Evolutionary conservation across 2,329 filamentous ascomycete species (phyloP).

Genomic region (Ceratocystis destructans): DNA sequence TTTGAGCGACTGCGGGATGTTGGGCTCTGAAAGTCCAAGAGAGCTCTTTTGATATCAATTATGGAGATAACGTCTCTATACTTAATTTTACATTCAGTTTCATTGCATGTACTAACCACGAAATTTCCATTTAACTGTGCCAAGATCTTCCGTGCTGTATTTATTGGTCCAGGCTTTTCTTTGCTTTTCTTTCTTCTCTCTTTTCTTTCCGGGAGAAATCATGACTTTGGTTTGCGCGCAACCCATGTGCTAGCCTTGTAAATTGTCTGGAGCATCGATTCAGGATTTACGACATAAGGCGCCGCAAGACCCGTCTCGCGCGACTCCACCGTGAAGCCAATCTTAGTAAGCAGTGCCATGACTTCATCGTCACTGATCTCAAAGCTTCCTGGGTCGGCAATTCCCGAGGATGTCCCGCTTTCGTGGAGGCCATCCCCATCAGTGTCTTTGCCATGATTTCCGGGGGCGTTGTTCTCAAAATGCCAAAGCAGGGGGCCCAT

Average conservation of each 20-base stretch:
- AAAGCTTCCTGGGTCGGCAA: conserved; percentile 78
- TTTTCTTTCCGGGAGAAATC: conserved; percentile 11
- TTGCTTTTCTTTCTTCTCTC: background rate
- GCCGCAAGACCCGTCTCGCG: conserved; percentile 47
- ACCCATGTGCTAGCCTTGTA: conserved; percentile 79
- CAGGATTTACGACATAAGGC: conserved; percentile 74
- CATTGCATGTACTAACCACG: background rate
- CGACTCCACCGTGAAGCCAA: conserved; percentile 64
- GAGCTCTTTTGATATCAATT: background rate
- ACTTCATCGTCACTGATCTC: conserved; percentile 88
- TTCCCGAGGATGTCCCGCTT: conserved; percentile 44
- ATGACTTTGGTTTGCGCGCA: conserved; percentile 49
- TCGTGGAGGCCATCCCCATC: conserved; percentile 39
- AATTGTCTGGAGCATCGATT: conserved; percentile 73
- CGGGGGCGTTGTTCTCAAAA: conserved; percentile 62
- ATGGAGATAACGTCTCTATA: background rate
- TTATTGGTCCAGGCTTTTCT: background rate
- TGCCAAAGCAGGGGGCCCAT: conserved; percentile 90
- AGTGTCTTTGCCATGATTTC: conserved; percentile 40
- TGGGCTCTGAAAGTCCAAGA: background rate
- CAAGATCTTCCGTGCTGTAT: background rate
- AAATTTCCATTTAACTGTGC: background rate
- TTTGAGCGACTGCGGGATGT: conserved; percentile 25
- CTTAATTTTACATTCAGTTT: background rate
- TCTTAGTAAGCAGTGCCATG: conserved; percentile 52